A percentile compares a stretch with the other conserved stretches of the same genome.
phyloP scores from a whole-genome alignment of 2,329 filamentous ascomycete genomes.

The Clathrospora elynae region DNA sequence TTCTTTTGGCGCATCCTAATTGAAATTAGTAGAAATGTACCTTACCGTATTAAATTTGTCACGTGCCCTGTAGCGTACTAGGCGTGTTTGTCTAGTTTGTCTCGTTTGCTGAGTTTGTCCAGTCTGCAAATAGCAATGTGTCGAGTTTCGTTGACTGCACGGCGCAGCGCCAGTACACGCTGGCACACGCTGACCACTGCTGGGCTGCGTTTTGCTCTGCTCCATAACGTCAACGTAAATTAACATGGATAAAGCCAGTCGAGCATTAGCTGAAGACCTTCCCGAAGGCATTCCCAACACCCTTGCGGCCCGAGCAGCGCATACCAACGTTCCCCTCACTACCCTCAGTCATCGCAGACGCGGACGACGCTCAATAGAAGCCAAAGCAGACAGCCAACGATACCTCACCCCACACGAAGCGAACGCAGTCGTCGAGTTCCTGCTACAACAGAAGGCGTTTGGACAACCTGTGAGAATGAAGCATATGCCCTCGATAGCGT shows the following conservation, averaged over 20 bases:
- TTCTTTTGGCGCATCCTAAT: too few species aligned
- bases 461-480: slow-evolving; percentile 24
- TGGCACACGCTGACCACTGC: slow-evolving; percentile 1
- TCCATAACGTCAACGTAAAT: neutral
- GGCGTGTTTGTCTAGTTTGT: too few species aligned
- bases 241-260: slow-evolving; percentile 13
- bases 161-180: neutral
- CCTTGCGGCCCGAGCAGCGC: slow-evolving; percentile 19
- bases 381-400: slow-evolving; percentile 34
- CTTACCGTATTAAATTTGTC: too few species aligned
- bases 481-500: slow-evolving; percentile 24
- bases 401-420: slow-evolving; percentile 23
- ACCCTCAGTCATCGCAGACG: slow-evolving; percentile 20
- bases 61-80: too few species aligned
- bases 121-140: slow-evolving; percentile 1
- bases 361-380: slow-evolving; percentile 31
- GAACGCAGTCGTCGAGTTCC: slow-evolving; percentile 30
- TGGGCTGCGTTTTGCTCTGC: neutral
- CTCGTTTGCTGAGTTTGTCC: slow-evolving; percentile 1
- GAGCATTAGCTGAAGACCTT: slow-evolving; percentile 12
- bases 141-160: slow-evolving; percentile 1
- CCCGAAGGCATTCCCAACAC: slow-evolving; percentile 10
- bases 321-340: slow-evolving; percentile 19
- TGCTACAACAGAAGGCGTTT: slow-evolving; percentile 22
- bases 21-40: too few species aligned